Evolutionary conservation across 2,329 filamentous ascomycete genomes (phyloP), one percentile per base, ranked within the genome.

Genomic region (Venturiaceae sp.): DNA sequence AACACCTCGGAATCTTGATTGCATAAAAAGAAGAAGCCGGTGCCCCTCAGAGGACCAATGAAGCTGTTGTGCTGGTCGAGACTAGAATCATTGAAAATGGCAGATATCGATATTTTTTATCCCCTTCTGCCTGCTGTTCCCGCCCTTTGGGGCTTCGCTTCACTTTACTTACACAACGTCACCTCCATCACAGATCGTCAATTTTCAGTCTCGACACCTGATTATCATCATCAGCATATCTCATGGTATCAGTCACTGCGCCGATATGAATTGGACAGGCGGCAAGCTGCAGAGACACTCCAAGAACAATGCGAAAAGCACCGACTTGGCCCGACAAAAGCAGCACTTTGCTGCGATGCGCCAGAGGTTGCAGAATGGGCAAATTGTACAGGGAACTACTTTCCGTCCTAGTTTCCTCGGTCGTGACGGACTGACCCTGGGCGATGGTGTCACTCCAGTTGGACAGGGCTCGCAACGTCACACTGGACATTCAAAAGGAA

Each of bases 241-340:
- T 50, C 26, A 47, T 1, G 19, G 26, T 23, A 44, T 8, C 13
- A 19, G 19, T 26, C 16, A 30, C 26, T n/a, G 3, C 9, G 34
- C 34, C 21, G n/a, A n/a, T n/a, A 79, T 79, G 77, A 77, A 78
- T 58, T 79, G 77, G 77, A 78, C 74, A 0, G 77, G 77, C 30
- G 77, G 77, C 4, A 71, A 69, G 30, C 63, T 74, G 33, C 72
- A 72, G 60, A 68, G 71, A 13, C 64, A 67, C 54, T 69, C 66
- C 30, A 71, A 67, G 55, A 70, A 69, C 53, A 69, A 68, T 32
- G 67, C 68, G 59, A 50, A 50, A 23, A 71, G 70, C 58, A 66
- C 69, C 16, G 63, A 68, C 16, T 33, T 69, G 3, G 69, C 73
- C 59, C 71, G 69, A 60, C 76, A 79, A 63, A 77, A 72, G 63